Base-by-base conservation (phyloP, 2,329 filamentous ascomycete species). In the Aurifilum marmelostoma region DNA sequence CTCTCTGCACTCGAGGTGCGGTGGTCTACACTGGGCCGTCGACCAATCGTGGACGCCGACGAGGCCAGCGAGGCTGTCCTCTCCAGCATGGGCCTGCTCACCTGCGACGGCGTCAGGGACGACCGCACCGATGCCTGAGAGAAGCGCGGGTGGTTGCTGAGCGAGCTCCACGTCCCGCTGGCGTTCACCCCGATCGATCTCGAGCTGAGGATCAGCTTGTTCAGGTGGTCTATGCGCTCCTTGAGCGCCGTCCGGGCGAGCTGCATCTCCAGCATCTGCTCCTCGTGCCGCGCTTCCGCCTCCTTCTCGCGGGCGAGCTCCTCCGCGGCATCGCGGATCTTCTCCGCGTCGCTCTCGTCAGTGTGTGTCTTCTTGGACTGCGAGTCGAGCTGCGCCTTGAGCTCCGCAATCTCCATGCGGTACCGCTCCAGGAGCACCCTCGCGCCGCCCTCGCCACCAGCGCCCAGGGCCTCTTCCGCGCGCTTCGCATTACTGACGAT, bases 201-300 rank as follows among this genome's bases (percentile, higher is more conserved):
- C 21, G 95, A 98, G 78, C 93, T 97, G 70, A 99, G 83, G 72
- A 99, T 98, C 63, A 99, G 84, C 62, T 95, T 90, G 80, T 98
- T 99, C 61, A 99, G 85, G 79, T 99, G 96, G 77, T 97, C 94
- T 75, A 99, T 99, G 39, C 96, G 91, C 82, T 99, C 96, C 79
- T 98, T 99, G 67, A 99, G 83, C 0, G 96, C 96, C 0, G 96
- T 99, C 56, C 96, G 89, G 41, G 96, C 96, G 61, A 99, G 87
- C 78, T 99, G 96, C 92, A 99, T 98, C 80, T 99, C 96, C 67
- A 99, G 85, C 87, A 99, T 95, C 79, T 99, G 96, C 81, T 98
- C 96, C 77, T 97, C 94, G 74, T 97, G 96, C 52, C 94, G 89
- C 73, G 93, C 88, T 73, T 94, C 90, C 9, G 92, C 92, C 79